These are phyloP conservation scores for Mycena sp. DNA, from an alignment of 1,284 basidiomycete species.

Conservation along the genomic window DNA sequence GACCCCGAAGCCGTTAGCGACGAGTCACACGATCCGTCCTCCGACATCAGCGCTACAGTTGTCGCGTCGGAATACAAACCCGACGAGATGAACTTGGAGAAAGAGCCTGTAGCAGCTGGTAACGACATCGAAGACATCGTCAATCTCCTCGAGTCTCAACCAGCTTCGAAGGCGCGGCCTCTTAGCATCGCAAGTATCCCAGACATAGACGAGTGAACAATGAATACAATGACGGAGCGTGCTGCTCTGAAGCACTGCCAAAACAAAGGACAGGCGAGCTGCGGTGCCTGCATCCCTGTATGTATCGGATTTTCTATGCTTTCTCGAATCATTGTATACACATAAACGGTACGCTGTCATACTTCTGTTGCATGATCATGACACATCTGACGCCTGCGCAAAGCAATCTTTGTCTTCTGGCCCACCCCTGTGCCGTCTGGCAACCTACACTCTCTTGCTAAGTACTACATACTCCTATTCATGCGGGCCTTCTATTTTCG, in stretches of 20 bases:
- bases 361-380: background rate
- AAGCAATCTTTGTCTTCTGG: constrained; percentile 17
- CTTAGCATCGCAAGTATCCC: constrained; percentile 57
- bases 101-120: background rate
- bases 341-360: constrained; percentile 22
- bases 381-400: no score
- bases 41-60: constrained; percentile 22
- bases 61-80: constrained; percentile 30
- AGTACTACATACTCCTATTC: constrained; percentile 1
- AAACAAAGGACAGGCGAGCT: constrained; percentile 10
- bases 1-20: constrained; percentile 20
- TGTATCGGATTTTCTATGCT: constrained; percentile 14
- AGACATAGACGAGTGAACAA: constrained; percentile 40
- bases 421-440: background rate
- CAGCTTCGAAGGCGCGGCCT: constrained; percentile 49
- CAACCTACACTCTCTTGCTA: constrained; percentile 26
- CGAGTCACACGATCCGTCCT: constrained; percentile 18
- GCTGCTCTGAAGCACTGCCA: background rate
- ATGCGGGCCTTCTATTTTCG: constrained; percentile 3
- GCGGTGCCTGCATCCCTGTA: background rate
- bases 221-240: background rate
- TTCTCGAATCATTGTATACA: constrained; percentile 25
- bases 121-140: constrained; percentile 70
- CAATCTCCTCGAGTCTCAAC: constrained; percentile 63
- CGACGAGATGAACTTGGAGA: constrained; percentile 25